These are phyloP conservation scores for Yamadazyma nakazawae DNA, from an alignment of 805 yeast genomes.

Conservation along the genomic window DNA sequence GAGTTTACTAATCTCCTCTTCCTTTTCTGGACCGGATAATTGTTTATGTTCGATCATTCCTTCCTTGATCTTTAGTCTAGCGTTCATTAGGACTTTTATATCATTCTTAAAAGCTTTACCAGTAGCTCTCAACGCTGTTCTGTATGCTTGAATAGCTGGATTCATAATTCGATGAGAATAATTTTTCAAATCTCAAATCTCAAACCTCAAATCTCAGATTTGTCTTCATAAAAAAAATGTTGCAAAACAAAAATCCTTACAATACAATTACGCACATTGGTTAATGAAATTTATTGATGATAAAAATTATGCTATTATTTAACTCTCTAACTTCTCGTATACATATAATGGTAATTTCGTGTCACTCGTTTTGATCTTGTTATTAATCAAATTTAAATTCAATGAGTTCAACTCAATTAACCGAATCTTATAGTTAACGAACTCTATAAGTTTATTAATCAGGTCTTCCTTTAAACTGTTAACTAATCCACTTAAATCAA, in stretches of 20 bases:
- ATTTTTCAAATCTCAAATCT: neutral
- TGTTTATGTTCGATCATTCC: constrained; percentile 42
- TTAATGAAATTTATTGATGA: neutral
- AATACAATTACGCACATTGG: neutral
- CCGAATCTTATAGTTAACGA: constrained; percentile 48
- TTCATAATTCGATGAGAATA: neutral
- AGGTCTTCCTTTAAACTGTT: constrained; percentile 45
- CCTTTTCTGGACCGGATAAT: constrained; percentile 18
- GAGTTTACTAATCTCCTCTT: constrained; percentile 49
- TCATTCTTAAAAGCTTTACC: constrained; percentile 57
- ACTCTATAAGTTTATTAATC: constrained; percentile 41
- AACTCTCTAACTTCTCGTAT: constrained; percentile 30
- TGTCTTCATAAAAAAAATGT: neutral
- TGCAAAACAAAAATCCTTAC: neutral
- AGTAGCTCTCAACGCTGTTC: constrained; percentile 66
- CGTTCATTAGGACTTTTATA: constrained; percentile 47
- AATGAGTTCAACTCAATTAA: constrained; percentile 40
- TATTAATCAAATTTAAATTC: constrained; percentile 44
- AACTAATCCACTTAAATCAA: constrained; percentile 73
- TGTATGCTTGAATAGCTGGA: constrained; percentile 52
- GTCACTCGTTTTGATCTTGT: constrained; percentile 19
- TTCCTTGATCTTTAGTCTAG: constrained; percentile 56
- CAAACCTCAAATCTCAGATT: too few species aligned
- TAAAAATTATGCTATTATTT: neutral
- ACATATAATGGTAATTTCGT: constrained; percentile 54